These are phyloP conservation scores for Drechslerella coelobrocha DNA, from an alignment of 2,329 filamentous ascomycete genomes.

Conservation along the genomic window DNA sequence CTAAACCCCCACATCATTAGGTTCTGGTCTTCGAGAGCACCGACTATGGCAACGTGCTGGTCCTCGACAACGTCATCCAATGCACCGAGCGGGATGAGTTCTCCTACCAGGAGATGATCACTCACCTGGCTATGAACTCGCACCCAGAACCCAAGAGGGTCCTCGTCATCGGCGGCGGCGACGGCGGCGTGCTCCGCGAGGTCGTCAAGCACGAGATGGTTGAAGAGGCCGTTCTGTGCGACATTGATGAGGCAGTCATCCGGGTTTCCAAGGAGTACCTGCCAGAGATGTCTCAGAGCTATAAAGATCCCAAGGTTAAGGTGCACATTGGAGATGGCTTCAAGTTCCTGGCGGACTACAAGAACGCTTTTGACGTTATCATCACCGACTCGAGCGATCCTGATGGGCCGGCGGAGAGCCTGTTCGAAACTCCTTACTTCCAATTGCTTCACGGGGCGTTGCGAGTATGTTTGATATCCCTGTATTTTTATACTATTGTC, in stretches of 20 bases:
- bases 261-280: slow-evolving; percentile 98
- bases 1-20: too few species aligned
- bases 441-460: slow-evolving; percentile 82
- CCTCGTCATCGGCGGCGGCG: slow-evolving; percentile 95
- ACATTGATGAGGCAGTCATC: slow-evolving; percentile 99
- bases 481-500: background rate
- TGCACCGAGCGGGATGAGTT: slow-evolving; percentile 99
- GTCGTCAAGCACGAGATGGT: slow-evolving; percentile 98
- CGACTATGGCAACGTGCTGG: slow-evolving; percentile 93
- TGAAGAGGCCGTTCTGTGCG: slow-evolving; percentile 94
- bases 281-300: slow-evolving; percentile 89
- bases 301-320: slow-evolving; percentile 91
- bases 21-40: slow-evolving; percentile 97
- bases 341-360: slow-evolving; percentile 96
- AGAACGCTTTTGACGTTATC: slow-evolving; percentile 98
- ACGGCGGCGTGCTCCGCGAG: slow-evolving; percentile 96
- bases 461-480: slow-evolving; percentile 39
- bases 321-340: slow-evolving; percentile 96
- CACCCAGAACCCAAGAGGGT: slow-evolving; percentile 99
- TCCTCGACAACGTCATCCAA: slow-evolving; percentile 99
- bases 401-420: slow-evolving; percentile 90
- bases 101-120: slow-evolving; percentile 99
- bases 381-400: slow-evolving; percentile 99
- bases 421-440: slow-evolving; percentile 99
- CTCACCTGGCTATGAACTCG: slow-evolving; percentile 96